Evolutionary conservation across 495 filamentous ascomycete genomes (phyloP).

Genomic region (Xylaria flabelliformis): DNA sequence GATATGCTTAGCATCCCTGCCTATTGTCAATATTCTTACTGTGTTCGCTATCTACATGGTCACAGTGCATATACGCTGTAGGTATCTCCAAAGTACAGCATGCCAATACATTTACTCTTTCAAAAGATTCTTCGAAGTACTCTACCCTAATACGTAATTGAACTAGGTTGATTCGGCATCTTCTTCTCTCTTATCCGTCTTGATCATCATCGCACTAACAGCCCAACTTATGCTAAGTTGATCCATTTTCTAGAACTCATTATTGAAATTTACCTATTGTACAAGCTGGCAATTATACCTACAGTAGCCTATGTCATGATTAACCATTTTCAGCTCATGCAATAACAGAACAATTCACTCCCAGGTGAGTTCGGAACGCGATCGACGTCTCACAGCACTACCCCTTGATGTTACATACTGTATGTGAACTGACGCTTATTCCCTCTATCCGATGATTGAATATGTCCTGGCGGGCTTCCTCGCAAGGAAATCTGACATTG

Average conservation of each 20-base stretch:
- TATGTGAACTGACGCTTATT: not conserved
- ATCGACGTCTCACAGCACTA: conserved; percentile 1
- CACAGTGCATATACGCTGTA: not conserved
- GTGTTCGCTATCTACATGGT: not conserved
- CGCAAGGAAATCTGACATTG: conserved; percentile 4
- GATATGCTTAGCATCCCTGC: not conserved
- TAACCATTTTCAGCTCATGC: not conserved
- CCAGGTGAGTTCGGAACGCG: not conserved
- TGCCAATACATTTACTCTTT: conserved; percentile 1
- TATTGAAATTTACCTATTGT: not conserved
- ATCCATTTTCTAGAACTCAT: not conserved
- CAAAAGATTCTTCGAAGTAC: not conserved
- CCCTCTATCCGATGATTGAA: conserved; percentile 12
- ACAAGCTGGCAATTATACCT: not conserved
- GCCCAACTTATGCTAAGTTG: not conserved
- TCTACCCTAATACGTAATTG: not conserved
- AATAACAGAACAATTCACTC: not conserved
- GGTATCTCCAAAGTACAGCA: not conserved
- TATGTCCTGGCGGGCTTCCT: conserved; percentile 1
- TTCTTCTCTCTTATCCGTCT: conserved; percentile 13
- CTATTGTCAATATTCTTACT: conserved; percentile 8
- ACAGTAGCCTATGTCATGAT: not conserved
- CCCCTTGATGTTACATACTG: not conserved
- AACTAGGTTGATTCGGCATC: conserved; percentile 17
- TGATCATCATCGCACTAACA: conserved; percentile 19